Percentiles rank a stretch among this genome's conserved stretches.
These are phyloP conservation scores for Uromyces viciae-fabae DNA, from an alignment of 1,284 basidiomycete genomes.

Conservation along the genomic window DNA sequence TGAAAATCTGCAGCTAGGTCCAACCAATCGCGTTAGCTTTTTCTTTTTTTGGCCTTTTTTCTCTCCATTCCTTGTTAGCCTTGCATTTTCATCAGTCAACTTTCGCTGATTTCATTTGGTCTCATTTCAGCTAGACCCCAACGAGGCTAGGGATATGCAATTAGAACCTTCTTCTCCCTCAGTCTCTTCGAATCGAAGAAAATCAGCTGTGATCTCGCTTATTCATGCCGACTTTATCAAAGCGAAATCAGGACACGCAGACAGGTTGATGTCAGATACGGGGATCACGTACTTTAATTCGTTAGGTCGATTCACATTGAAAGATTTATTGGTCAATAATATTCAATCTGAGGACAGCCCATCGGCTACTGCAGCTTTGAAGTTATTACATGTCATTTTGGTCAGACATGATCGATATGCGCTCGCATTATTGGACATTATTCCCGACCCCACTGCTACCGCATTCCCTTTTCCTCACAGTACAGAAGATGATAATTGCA, in stretches of 20 bases:
- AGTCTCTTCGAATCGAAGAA: constrained; percentile 60
- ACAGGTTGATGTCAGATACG: constrained; percentile 63
- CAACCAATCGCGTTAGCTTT: constrained; percentile 45
- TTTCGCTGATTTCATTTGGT: not conserved
- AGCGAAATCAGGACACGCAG: constrained; percentile 24
- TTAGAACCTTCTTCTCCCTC: not conserved
- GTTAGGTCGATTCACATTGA: constrained; percentile 79
- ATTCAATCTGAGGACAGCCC: constrained; percentile 65
- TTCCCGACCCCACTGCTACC: constrained; percentile 68
- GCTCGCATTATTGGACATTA: constrained; percentile 66
- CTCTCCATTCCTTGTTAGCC: not conserved
- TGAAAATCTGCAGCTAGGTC: constrained; percentile 60
- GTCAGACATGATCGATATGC: constrained; percentile 67
- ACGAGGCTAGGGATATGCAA: constrained; percentile 5
- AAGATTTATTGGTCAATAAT: constrained; percentile 77
- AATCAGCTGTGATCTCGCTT: constrained; percentile 77
- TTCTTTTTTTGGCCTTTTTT: constrained; percentile 50
- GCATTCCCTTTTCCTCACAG: constrained; percentile 64
- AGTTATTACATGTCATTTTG: constrained; percentile 72
- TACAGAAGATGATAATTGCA: constrained; percentile 49
- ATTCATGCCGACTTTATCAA: constrained; percentile 64
- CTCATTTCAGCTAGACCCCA: not conserved
- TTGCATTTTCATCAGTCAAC: not conserved
- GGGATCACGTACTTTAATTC: constrained; percentile 70
- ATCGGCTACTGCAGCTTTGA: constrained; percentile 70